A percentile compares a stretch with the other conserved stretches of the same genome.
Evolutionary conservation across 345 rosid species (phyloP).

Genomic region (Lepidium aucheri): DNA sequence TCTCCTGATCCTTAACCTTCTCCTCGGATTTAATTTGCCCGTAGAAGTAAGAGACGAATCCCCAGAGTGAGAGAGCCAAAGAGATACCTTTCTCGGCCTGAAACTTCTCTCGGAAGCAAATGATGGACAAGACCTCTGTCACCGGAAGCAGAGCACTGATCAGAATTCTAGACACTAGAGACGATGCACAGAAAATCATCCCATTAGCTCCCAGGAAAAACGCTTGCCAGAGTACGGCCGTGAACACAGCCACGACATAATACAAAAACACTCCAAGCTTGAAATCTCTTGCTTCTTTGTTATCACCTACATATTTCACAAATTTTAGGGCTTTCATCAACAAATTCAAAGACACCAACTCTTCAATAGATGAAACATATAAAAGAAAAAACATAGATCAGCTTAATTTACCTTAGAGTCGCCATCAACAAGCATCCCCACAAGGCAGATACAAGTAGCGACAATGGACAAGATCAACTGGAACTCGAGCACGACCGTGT

Average conservation of each 20-base stretch:
- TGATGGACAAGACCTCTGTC: conserved; percentile 49
- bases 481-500: conserved; percentile 53
- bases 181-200: conserved; percentile 41
- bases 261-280: conserved; percentile 41
- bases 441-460: conserved; percentile 50
- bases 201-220: conserved; percentile 56
- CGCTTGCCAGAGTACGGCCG: conserved; percentile 35
- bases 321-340: not conserved
- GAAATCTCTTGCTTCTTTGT: conserved; percentile 45
- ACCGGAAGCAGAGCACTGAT: conserved; percentile 44
- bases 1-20: not conserved
- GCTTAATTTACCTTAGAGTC: conserved; percentile 39
- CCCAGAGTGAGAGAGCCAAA: conserved; percentile 61
- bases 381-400: too few relatives aligned
- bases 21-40: conserved; percentile 34
- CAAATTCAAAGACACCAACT: not conserved
- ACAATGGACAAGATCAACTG: conserved; percentile 50
- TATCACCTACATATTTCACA: conserved; percentile 33
- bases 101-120: conserved; percentile 56
- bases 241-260: conserved; percentile 29
- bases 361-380: too few relatives aligned
- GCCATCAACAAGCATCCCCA: conserved; percentile 46
- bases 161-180: conserved; percentile 43
- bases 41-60: conserved; percentile 58
- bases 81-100: conserved; percentile 57